Conservation (phyloP, 192 early-diverging fungal genomes). For the Backusella mclennaniae region DNA sequence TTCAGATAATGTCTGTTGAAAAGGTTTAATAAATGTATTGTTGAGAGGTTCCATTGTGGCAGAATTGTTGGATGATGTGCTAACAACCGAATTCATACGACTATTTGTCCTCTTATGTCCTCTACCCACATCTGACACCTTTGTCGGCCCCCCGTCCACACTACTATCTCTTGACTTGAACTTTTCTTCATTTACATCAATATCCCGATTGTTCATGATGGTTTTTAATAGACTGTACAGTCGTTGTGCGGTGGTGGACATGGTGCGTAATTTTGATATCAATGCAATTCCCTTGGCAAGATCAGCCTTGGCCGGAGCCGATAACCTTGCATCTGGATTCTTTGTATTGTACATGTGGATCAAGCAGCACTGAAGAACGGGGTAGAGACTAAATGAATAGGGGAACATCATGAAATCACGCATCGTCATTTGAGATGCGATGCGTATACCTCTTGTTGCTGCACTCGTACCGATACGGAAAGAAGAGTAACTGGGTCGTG, state of each 20-base stretch:
- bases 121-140: conserved; percentile 17
- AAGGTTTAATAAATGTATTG: background rate
- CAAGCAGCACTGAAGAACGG: conserved; percentile 30
- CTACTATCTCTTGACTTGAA: background rate
- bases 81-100: background rate
- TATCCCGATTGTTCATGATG: conserved; percentile 23
- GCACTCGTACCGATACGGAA: conserved; percentile 35
- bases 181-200: conserved; percentile 12
- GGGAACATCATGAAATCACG: conserved; percentile 36
- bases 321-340: conserved; percentile 26
- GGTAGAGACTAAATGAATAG: conserved; percentile 33
- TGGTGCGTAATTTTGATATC: conserved; percentile 16
- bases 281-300: conserved; percentile 17
- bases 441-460: conserved; percentile 25
- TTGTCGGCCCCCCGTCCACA: background rate
- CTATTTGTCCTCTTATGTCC: background rate
- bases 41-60: background rate
- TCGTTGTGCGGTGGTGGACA: conserved; percentile 25
- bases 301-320: conserved; percentile 22
- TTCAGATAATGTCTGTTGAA: conserved; percentile 12
- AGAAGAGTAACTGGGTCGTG: conserved; percentile 25
- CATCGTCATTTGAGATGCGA: conserved; percentile 23
- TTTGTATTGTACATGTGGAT: conserved; percentile 38
- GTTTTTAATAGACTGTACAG: conserved; percentile 18
- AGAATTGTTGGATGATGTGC: background rate